These are phyloP conservation scores for Amborella trichopoda DNA, from an alignment of 164 flowering plant species.

Conservation along the genomic window DNA sequence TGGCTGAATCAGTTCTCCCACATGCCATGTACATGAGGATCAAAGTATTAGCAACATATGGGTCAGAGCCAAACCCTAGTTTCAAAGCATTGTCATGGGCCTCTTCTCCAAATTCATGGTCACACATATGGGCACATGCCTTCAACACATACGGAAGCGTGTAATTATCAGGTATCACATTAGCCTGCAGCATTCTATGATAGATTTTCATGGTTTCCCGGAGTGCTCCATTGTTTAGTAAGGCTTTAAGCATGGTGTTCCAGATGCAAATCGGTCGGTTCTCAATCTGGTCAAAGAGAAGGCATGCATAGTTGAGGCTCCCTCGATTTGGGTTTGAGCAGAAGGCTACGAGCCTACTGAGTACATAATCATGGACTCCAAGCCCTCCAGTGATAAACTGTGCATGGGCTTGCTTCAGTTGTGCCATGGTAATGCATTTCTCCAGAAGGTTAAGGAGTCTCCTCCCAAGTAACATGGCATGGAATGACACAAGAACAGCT, in stretches of 20 bases:
- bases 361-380: conserved; percentile 26
- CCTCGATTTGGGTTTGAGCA: conserved; percentile 35
- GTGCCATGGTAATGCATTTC: conserved; percentile 43
- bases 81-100: conserved; percentile 33
- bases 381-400: conserved; percentile 34
- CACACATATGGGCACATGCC: conserved; percentile 29
- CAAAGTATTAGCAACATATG: conserved; percentile 41
- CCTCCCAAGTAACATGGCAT: neutral
- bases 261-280: conserved; percentile 44
- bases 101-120: conserved; percentile 17
- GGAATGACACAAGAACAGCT: too few relatives aligned
- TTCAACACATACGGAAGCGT: conserved; percentile 50
- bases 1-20: conserved; percentile 24
- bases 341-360: conserved; percentile 50
- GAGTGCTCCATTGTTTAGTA: conserved; percentile 20
- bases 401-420: conserved; percentile 45
- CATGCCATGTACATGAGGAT: conserved; percentile 28
- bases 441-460: conserved; percentile 32
- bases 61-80: conserved; percentile 30
- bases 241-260: conserved; percentile 61
- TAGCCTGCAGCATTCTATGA: conserved; percentile 17
- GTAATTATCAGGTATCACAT: conserved; percentile 40
- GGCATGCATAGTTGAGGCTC: conserved; percentile 20
- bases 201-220: conserved; percentile 16
- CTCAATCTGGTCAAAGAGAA: conserved; percentile 26